phyloP scores from a whole-genome alignment of 2,329 filamentous ascomycete species.

The Blastomyces emzantsi region DNA sequence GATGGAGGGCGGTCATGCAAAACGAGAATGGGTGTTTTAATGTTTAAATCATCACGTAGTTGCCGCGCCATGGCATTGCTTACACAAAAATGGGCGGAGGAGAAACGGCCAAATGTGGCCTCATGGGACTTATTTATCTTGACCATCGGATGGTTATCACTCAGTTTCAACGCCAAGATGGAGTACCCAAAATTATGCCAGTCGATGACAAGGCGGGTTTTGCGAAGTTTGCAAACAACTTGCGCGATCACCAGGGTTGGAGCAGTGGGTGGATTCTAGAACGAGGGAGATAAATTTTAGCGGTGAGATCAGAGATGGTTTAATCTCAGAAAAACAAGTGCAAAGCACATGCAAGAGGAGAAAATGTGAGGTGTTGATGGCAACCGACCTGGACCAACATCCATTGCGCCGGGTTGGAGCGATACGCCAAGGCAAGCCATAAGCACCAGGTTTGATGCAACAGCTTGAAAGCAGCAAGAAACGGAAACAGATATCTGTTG shows the following conservation, averaged over 20 bases:
- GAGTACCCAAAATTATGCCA: constrained; percentile 99
- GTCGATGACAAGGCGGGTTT: constrained; percentile 78
- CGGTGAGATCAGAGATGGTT: background rate
- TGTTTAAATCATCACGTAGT: constrained; percentile 56
- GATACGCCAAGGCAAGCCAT: constrained; percentile 63
- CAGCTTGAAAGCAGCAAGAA: constrained; percentile 76
- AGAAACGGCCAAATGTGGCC: constrained; percentile 56
- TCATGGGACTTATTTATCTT: constrained; percentile 70
- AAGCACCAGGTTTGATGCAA: constrained; percentile 69
- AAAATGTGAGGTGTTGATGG: background rate
- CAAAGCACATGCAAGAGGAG: background rate
- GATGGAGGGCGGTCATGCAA: constrained; percentile 79
- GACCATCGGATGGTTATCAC: constrained; percentile 62
- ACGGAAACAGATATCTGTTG: constrained; percentile 63
- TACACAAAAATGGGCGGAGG: constrained; percentile 72
- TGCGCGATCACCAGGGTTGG: constrained; percentile 74
- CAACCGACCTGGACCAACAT: constrained; percentile 64
- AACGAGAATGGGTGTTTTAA: constrained; percentile 57
- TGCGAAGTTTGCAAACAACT: constrained; percentile 63
- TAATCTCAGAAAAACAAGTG: background rate
- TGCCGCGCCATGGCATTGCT: constrained; percentile 79
- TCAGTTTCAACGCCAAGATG: constrained; percentile 64
- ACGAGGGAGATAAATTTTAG: background rate
- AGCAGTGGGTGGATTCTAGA: constrained; percentile 85
- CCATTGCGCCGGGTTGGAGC: constrained; percentile 66